Evolutionary conservation across 257 asterid species (phyloP).

Genomic region (Catharanthus roseus): DNA sequence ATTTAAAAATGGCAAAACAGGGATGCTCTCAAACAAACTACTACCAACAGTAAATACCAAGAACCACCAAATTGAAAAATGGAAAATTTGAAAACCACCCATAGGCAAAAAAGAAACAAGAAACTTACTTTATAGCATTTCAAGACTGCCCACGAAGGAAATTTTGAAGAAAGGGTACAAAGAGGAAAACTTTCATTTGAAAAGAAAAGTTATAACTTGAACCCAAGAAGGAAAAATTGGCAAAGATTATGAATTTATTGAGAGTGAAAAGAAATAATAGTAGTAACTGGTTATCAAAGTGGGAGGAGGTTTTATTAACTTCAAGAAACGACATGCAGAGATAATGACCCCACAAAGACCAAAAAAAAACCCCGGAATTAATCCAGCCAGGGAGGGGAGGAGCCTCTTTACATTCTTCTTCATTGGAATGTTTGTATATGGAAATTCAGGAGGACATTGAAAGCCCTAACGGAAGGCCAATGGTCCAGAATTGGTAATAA

Average conservation of each 20-base stretch:
- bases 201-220: slow-evolving; percentile 11
- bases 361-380: too few relatives aligned
- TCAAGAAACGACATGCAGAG: neutral
- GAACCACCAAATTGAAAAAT: neutral
- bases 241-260: neutral
- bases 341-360: slow-evolving; percentile 5
- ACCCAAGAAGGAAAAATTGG: slow-evolving; percentile 25
- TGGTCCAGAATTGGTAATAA: slow-evolving; percentile 1
- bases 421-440: neutral
- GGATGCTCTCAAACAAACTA: slow-evolving; percentile 1
- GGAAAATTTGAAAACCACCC: neutral
- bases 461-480: slow-evolving; percentile 8
- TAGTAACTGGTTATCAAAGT: neutral
- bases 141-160: neutral
- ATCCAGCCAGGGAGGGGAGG: too few relatives aligned
- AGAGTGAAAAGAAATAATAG: neutral
- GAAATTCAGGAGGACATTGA: slow-evolving; percentile 9
- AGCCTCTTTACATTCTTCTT: slow-evolving; percentile 10
- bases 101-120: neutral
- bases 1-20: slow-evolving; percentile 31
- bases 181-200: slow-evolving; percentile 26
- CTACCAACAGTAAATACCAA: neutral
- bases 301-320: slow-evolving; percentile 2
- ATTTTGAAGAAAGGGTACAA: slow-evolving; percentile 11
- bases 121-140: neutral